A percentile compares a stretch with the other conserved stretches of the same genome.
phyloP scores from a whole-genome alignment of 768 basidiomycete species.

The Chalciporus pseudorubinellus region DNA sequence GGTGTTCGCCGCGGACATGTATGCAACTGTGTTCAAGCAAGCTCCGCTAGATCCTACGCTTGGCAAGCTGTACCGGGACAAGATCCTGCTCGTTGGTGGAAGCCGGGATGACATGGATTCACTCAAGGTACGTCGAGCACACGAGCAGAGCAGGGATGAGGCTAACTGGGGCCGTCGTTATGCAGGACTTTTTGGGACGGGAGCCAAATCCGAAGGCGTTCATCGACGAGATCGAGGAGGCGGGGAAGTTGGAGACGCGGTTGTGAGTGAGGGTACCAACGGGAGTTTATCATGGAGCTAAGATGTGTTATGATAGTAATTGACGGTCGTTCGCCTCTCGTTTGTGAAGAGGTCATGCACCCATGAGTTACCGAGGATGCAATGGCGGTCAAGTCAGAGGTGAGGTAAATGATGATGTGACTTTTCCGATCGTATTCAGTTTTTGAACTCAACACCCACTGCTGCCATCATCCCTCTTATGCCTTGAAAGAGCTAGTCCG shows the following conservation, averaged over 20 bases:
- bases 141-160: conserved; percentile 17
- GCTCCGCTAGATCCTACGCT: conserved; percentile 70
- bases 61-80: conserved; percentile 69
- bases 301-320: not conserved
- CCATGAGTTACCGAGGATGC: no score
- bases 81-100: conserved; percentile 68
- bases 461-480: no score
- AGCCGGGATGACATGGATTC: conserved; percentile 76
- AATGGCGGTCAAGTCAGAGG: no score
- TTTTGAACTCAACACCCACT: no score
- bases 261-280: conserved; percentile 1
- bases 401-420: no score
- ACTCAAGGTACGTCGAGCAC: conserved; percentile 46
- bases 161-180: no score
- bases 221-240: conserved; percentile 58
- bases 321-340: not conserved
- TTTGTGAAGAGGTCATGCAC: no score
- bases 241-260: not conserved
- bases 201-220: conserved; percentile 74
- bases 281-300: not conserved
- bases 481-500: no score
- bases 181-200: conserved; percentile 74
- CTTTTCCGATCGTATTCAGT: no score
- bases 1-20: conserved; percentile 60
- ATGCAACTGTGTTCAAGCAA: conserved; percentile 72